Conservation (phyloP, 2,329 filamentous ascomycete genomes). For the Xylariaceae sp. region DNA sequence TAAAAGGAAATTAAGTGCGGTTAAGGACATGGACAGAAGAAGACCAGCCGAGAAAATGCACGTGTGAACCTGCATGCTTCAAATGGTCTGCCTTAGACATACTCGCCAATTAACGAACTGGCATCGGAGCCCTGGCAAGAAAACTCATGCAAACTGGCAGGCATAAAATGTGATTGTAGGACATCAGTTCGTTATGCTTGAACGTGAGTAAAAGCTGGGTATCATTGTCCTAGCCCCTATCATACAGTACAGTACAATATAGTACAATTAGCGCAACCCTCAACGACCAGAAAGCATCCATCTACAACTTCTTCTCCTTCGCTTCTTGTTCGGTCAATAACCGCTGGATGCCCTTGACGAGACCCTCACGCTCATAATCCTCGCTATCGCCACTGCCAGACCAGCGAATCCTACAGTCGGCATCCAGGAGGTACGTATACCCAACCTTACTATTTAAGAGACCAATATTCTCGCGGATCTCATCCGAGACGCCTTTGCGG, state of each 20-base stretch:
- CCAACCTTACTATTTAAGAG: slow-evolving; percentile 90
- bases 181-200: too few relatives aligned
- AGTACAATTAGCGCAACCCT: neutral
- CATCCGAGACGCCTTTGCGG: slow-evolving; percentile 62
- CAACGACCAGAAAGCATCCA: neutral
- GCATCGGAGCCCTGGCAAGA: too few relatives aligned
- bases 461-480: slow-evolving; percentile 68
- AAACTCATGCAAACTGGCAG: too few relatives aligned
- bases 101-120: too few relatives aligned
- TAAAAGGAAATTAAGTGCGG: too few relatives aligned
- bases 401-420: slow-evolving; percentile 90
- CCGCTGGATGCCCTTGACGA: slow-evolving; percentile 69
- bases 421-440: slow-evolving; percentile 90
- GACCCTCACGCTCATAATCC: slow-evolving; percentile 68
- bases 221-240: slow-evolving; percentile 19
- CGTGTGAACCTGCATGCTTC: too few relatives aligned
- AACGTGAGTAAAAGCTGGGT: too few relatives aligned
- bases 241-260: slow-evolving; percentile 1
- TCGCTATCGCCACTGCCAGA: slow-evolving; percentile 79
- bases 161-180: too few relatives aligned
- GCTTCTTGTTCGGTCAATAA: slow-evolving; percentile 62
- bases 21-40: too few relatives aligned
- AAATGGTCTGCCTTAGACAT: too few relatives aligned
- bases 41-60: too few relatives aligned
- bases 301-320: slow-evolving; percentile 14